Conservation (phyloP, 352 stramenopile species). For the Pythium dissotocum region DNA sequence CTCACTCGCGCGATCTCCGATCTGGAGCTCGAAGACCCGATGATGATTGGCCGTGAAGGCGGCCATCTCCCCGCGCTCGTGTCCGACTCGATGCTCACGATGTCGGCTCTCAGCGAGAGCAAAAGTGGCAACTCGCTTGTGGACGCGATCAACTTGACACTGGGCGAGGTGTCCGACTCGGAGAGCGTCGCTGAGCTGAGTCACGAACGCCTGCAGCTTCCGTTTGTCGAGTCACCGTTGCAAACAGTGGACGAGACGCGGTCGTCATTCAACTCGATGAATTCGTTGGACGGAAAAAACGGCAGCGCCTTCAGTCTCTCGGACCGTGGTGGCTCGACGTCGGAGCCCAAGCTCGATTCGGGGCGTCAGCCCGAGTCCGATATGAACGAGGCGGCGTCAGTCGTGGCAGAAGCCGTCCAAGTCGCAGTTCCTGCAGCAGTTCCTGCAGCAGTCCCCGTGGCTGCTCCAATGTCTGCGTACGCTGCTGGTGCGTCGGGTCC, state of each 20-base stretch:
- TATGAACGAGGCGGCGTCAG: neutral
- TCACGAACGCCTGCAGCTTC: conserved; percentile 13
- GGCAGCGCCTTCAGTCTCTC: conserved; percentile 10
- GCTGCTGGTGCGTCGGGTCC: conserved; percentile 34
- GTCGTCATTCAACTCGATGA: neutral
- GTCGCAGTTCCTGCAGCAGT: neutral
- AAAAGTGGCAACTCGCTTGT: conserved; percentile 29
- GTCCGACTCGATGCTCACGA: conserved; percentile 21
- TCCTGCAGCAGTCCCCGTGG: neutral
- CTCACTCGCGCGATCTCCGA: conserved; percentile 80
- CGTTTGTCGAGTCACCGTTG: conserved; percentile 22
- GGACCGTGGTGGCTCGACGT: conserved; percentile 1
- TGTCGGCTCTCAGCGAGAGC: conserved; percentile 26
- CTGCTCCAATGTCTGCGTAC: neutral
- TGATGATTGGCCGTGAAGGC: conserved; percentile 67
- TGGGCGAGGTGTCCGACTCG: conserved; percentile 25
- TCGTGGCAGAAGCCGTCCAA: neutral
- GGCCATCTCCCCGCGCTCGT: conserved; percentile 30
- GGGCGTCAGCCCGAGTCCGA: conserved; percentile 1
- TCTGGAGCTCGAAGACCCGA: conserved; percentile 82
- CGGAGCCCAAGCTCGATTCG: conserved; percentile 4
- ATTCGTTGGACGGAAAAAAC: neutral
- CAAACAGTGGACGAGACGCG: conserved; percentile 17
- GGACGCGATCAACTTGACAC: conserved; percentile 21
- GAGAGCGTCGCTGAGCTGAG: conserved; percentile 24